Percentiles rank a stretch among this genome's conserved stretches.
Evolutionary conservation across 2,329 filamentous ascomycete genomes (phyloP).

Genomic region (Cercospora sesami): DNA sequence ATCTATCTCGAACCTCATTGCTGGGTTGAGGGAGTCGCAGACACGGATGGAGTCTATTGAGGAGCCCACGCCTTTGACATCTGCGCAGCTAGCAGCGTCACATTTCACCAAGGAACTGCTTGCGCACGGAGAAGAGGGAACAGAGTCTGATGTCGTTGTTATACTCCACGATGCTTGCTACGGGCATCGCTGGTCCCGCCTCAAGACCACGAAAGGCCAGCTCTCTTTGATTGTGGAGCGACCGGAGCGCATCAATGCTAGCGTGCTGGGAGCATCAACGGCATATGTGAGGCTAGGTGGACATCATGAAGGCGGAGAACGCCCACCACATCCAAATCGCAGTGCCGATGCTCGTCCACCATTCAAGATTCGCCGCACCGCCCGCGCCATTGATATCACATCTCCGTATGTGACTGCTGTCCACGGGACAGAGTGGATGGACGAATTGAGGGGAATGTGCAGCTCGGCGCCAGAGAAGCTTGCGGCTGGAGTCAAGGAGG

Average conservation of each 20-base stretch:
- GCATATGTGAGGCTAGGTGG: conserved; percentile 91
- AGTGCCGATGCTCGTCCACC: conserved; percentile 58
- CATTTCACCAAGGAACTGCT: conserved; percentile 71
- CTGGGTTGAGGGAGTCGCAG: conserved; percentile 38
- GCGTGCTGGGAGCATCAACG: conserved; percentile 75
- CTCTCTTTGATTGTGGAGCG: conserved; percentile 86
- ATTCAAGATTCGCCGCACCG: conserved; percentile 85
- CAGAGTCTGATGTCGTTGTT: conserved; percentile 66
- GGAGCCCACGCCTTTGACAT: conserved; percentile 37
- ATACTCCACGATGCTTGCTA: conserved; percentile 93
- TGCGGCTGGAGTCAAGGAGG: conserved; percentile 73
- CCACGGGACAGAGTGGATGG: conserved; percentile 91
- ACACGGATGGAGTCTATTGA: conserved; percentile 38
- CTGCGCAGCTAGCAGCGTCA: conserved; percentile 41
- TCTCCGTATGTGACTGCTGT: conserved; percentile 84
- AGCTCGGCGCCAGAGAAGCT: conserved; percentile 75
- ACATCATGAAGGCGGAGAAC: conserved; percentile 68
- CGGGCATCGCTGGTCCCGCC: conserved; percentile 85
- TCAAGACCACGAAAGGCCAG: conserved; percentile 69
- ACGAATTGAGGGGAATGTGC: conserved; percentile 83
- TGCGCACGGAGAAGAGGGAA: conserved; percentile 55
- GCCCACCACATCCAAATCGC: conserved; percentile 63
- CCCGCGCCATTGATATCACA: conserved; percentile 67
- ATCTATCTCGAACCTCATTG: conserved; percentile 38
- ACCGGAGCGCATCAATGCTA: conserved; percentile 84